Conservation (phyloP, 2,329 filamentous ascomycete species). For the Sporothrix inflata region DNA sequence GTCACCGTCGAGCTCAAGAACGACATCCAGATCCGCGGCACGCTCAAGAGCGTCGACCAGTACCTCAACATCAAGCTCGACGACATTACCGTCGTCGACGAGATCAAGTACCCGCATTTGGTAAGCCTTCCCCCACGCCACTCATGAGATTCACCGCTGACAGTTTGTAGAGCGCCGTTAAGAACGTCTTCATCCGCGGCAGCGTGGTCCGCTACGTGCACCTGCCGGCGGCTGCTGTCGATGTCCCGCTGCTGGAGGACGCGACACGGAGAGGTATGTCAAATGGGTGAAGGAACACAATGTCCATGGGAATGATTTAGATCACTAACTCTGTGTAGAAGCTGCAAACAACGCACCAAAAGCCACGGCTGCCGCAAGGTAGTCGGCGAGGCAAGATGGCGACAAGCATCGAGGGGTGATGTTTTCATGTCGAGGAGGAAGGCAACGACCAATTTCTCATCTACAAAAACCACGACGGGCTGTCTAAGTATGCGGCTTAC, state of each 20-base stretch:
- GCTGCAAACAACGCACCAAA: constrained; percentile 62
- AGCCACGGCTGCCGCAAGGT: constrained; percentile 40
- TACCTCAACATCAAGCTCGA: constrained; percentile 99
- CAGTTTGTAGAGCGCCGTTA: constrained; percentile 67
- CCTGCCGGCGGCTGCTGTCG: constrained; percentile 78
- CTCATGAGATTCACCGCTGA: not conserved
- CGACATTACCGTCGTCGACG: constrained; percentile 88
- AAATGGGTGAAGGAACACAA: not conserved
- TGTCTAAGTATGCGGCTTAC: too few relatives aligned
- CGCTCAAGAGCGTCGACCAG: constrained; percentile 95
- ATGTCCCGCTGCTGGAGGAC: constrained; percentile 85
- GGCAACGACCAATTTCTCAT: not conserved
- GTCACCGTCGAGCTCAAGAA: constrained; percentile 99
- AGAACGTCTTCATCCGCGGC: constrained; percentile 94
- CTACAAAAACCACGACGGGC: not conserved
- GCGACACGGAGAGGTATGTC: constrained; percentile 77
- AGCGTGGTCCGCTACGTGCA: constrained; percentile 94
- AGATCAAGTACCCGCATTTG: constrained; percentile 92
- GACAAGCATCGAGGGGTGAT: not conserved
- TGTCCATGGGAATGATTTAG: too few relatives aligned
- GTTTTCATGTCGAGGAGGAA: not conserved
- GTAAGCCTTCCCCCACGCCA: constrained; percentile 44
- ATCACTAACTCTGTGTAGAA: constrained; percentile 45
- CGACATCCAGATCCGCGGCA: constrained; percentile 95
- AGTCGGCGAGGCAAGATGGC: not conserved